These are phyloP conservation scores for Pseudogymnoascus sp. DNA, from an alignment of 2,329 filamentous ascomycete species.

Conservation along the genomic window DNA sequence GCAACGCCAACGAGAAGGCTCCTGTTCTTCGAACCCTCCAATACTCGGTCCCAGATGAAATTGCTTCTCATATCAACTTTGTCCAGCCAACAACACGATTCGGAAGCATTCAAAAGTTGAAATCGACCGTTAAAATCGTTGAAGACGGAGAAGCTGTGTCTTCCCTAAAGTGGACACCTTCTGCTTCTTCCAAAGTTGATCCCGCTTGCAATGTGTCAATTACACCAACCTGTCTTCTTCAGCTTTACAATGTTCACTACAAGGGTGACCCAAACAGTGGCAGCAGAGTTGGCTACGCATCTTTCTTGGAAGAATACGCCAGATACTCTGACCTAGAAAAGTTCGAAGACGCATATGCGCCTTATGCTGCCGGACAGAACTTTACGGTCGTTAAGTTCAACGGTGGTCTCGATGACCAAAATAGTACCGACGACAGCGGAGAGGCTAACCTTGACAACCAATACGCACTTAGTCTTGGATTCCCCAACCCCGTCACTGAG, in stretches of 20 bases:
- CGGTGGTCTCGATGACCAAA: constrained; percentile 16
- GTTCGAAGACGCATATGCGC: constrained; percentile 38
- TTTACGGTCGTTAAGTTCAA: constrained; percentile 28
- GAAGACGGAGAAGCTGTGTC: constrained; percentile 10
- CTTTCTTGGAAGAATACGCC: constrained; percentile 16
- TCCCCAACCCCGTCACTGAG: constrained; percentile 32
- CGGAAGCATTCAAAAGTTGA: constrained; percentile 12
- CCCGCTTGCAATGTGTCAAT: constrained; percentile 24
- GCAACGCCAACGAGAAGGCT: constrained; percentile 21
- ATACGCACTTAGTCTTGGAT: constrained; percentile 43
- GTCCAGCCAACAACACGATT: constrained; percentile 36
- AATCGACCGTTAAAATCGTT: constrained; percentile 11
- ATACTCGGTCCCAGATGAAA: constrained; percentile 31
- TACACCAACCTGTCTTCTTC: constrained; percentile 25
- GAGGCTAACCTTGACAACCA: constrained; percentile 52
- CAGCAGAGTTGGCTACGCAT: constrained; percentile 16
- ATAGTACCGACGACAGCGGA: constrained; percentile 31
- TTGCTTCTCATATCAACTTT: constrained; percentile 31
- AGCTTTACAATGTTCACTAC: constrained; percentile 25
- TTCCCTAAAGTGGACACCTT: constrained; percentile 11
- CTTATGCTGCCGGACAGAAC: constrained; percentile 33
- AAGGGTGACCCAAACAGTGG: constrained; percentile 13
- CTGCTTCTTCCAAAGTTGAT: constrained; percentile 9
- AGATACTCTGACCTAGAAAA: constrained; percentile 31
- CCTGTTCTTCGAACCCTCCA: constrained; percentile 31